Conservation (phyloP, 441 rosid species). For the Adansonia gregorii region DNA sequence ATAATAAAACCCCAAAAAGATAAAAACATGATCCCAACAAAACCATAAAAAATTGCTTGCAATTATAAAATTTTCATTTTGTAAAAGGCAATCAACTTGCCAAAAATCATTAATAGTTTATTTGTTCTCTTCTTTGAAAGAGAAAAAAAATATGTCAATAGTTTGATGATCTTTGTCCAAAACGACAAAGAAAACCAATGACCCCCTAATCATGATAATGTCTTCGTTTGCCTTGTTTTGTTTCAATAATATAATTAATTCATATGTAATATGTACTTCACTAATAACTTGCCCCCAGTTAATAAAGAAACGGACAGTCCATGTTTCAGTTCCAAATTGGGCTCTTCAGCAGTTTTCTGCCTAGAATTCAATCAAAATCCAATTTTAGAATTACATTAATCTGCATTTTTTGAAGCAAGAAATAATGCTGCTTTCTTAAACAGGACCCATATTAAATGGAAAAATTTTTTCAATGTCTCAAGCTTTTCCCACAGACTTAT, state of each 20-base stretch:
- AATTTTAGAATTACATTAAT: neutral
- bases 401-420: neutral
- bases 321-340: neutral
- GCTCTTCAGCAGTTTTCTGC: neutral
- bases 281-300: neutral
- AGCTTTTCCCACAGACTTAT: neutral
- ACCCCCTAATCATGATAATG: neutral
- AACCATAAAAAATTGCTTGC: too few relatives aligned
- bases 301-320: neutral
- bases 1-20: neutral
- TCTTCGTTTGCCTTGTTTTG: neutral
- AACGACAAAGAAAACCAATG: neutral
- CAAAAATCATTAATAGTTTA: too few relatives aligned
- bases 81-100: too few relatives aligned
- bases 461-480: neutral
- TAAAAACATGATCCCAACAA: too few relatives aligned
- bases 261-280: neutral
- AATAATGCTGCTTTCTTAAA: neutral
- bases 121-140: too few relatives aligned
- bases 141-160: too few relatives aligned
- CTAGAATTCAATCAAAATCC: neutral
- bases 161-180: neutral
- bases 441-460: neutral
- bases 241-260: too few relatives aligned
- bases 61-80: too few relatives aligned